phyloP scores from a whole-genome alignment of 2,329 filamentous ascomycete species.

The Sporothrix mexicana region DNA sequence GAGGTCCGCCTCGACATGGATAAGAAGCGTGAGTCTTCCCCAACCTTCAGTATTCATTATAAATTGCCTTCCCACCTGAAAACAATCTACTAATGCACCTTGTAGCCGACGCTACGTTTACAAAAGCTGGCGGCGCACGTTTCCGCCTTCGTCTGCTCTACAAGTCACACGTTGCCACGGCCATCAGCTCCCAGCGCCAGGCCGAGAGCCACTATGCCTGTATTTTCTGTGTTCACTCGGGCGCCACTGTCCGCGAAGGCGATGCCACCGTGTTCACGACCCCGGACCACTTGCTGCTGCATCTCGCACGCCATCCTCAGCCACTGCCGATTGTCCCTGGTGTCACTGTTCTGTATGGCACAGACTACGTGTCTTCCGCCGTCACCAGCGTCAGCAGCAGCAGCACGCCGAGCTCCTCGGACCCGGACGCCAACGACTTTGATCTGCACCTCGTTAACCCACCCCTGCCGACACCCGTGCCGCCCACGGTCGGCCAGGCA shows the following conservation, averaged over 20 bases:
- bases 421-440: constrained; percentile 42
- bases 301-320: constrained; percentile 50
- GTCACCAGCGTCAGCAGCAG: constrained; percentile 33
- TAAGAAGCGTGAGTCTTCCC: constrained; percentile 40
- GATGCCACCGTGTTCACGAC: constrained; percentile 52
- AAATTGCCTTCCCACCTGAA: too few relatives aligned
- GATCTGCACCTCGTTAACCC: constrained; percentile 49
- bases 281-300: constrained; percentile 47
- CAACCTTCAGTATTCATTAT: not conserved
- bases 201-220: constrained; percentile 48
- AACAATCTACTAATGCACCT: too few relatives aligned
- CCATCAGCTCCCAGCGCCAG: constrained; percentile 39
- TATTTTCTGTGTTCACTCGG: constrained; percentile 48
- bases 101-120: constrained; percentile 46
- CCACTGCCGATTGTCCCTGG: constrained; percentile 49
- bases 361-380: constrained; percentile 32
- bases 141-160: constrained; percentile 52
- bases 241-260: constrained; percentile 46
- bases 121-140: constrained; percentile 43
- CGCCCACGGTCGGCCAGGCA: constrained; percentile 42
- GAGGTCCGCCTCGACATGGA: constrained; percentile 45
- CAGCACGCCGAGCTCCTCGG: constrained; percentile 33
- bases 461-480: constrained; percentile 42
- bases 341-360: constrained; percentile 48
- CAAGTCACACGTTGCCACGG: constrained; percentile 50